A percentile compares a stretch with the other conserved stretches of the same genome.
Evolutionary conservation across 1,284 basidiomycete genomes (phyloP).

Genomic region (Coniferiporia sulphurascens): DNA sequence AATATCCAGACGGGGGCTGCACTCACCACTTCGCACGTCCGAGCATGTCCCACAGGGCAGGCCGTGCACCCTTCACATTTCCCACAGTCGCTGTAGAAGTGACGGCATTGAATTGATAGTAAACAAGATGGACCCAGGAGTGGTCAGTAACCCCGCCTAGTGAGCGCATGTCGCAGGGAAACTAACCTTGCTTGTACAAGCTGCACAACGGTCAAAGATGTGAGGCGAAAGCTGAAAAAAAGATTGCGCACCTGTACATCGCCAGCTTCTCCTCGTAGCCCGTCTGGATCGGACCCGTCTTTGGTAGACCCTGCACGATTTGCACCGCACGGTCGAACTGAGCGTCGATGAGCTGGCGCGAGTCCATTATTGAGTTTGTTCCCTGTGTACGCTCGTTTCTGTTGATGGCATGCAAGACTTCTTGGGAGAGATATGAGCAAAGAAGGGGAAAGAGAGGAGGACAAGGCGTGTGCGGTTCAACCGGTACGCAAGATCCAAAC

Average conservation of each 20-base stretch:
- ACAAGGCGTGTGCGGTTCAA: neutral
- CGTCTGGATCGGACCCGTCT: constrained; percentile 94
- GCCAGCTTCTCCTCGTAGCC: constrained; percentile 94
- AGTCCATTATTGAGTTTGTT: constrained; percentile 40
- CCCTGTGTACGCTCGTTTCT: neutral
- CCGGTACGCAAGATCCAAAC: no score
- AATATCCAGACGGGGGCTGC: neutral
- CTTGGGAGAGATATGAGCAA: neutral
- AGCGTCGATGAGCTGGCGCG: constrained; percentile 55
- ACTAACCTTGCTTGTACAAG: constrained; percentile 86
- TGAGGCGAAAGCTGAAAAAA: neutral
- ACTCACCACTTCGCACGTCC: constrained; percentile 90
- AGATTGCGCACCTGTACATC: constrained; percentile 76
- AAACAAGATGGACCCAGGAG: constrained; percentile 5
- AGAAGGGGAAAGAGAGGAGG: neutral
- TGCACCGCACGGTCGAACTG: constrained; percentile 94
- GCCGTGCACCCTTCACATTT: constrained; percentile 74
- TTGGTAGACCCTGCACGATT: constrained; percentile 88
- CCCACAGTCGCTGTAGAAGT: constrained; percentile 72
- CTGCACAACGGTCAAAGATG: constrained; percentile 34
- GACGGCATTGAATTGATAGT: constrained; percentile 11
- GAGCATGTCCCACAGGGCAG: constrained; percentile 90
- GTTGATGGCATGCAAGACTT: neutral
- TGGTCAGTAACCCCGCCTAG: constrained; percentile 1
- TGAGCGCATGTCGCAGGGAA: constrained; percentile 3